Evolutionary conservation across 768 basidiomycete species (phyloP).

Genomic region (Naganishia randhawae): DNA sequence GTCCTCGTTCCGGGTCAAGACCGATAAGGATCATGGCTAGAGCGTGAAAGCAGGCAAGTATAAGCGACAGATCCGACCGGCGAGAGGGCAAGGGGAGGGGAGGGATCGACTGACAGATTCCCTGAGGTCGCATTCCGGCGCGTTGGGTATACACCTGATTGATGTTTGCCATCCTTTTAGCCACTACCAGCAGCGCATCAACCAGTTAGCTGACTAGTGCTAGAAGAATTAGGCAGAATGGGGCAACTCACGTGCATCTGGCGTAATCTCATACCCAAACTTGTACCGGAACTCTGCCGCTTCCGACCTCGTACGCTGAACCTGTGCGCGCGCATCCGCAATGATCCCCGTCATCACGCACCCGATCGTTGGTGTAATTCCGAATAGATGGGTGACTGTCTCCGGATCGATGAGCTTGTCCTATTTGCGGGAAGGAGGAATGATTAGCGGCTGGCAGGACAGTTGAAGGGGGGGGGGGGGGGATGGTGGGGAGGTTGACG

Average conservation of each 20-base stretch:
- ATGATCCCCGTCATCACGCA: conserved; percentile 98
- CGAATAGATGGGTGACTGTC: conserved; percentile 91
- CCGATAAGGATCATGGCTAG: conserved; percentile 95
- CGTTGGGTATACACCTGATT: conserved; percentile 98
- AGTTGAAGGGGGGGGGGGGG: background rate
- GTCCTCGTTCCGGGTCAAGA: conserved; percentile 80
- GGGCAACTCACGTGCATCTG: conserved; percentile 63
- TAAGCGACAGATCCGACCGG: background rate
- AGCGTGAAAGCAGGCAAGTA: background rate
- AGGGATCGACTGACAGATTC: conserved; percentile 67
- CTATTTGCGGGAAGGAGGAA: conserved; percentile 52
- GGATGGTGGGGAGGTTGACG: background rate
- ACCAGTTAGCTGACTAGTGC: background rate
- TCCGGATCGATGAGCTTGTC: conserved; percentile 95
- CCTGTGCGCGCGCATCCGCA: conserved; percentile 88
- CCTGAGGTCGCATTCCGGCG: conserved; percentile 92
- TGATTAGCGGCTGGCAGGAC: too few species aligned
- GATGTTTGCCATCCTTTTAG: conserved; percentile 90
- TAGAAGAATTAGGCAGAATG: background rate
- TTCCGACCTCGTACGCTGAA: conserved; percentile 76
- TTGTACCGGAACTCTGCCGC: conserved; percentile 92
- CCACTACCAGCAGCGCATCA: conserved; percentile 53
- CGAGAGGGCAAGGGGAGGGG: background rate
- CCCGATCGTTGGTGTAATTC: conserved; percentile 92
- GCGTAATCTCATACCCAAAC: conserved; percentile 96